Evolutionary conservation across 495 filamentous ascomycete species (phyloP).

Genomic region (Xylaria flabelliformis): DNA sequence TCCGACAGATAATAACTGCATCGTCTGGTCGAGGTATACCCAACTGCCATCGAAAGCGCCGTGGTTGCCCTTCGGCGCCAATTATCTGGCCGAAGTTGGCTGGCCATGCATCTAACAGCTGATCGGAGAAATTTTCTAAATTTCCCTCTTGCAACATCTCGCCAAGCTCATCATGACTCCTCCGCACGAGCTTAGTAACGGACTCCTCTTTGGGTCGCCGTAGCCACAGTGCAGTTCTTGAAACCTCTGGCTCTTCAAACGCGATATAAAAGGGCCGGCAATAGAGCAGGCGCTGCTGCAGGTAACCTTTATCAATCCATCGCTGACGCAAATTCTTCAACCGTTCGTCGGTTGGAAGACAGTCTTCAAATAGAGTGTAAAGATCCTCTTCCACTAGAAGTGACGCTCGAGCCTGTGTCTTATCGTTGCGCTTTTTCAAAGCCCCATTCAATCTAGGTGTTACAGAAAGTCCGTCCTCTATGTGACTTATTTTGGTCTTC

Average conservation of each 20-base stretch:
- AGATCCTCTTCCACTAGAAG: background rate
- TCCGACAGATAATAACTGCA: background rate
- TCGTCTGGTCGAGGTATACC: background rate
- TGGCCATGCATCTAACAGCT: background rate
- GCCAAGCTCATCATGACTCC: background rate
- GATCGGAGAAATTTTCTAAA: background rate
- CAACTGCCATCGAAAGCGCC: background rate
- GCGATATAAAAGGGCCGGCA: conserved; percentile 1
- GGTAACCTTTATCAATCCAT: conserved; percentile 1
- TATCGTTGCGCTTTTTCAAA: background rate
- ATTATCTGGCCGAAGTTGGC: background rate
- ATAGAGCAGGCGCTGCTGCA: background rate
- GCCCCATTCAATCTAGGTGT: background rate
- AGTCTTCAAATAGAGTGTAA: background rate
- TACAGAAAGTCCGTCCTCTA: background rate
- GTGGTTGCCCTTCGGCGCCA: background rate
- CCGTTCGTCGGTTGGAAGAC: background rate
- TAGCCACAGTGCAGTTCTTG: background rate
- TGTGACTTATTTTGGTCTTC: background rate
- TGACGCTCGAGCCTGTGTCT: background rate
- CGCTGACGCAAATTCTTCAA: background rate
- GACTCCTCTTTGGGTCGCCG: background rate
- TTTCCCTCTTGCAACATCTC: background rate
- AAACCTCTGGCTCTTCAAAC: background rate
- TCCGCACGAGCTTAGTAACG: background rate